Percentiles rank a stretch among this genome's conserved stretches.
These are phyloP conservation scores for Mycena leptocephala DNA, from an alignment of 768 basidiomycete genomes.

Conservation along the genomic window DNA sequence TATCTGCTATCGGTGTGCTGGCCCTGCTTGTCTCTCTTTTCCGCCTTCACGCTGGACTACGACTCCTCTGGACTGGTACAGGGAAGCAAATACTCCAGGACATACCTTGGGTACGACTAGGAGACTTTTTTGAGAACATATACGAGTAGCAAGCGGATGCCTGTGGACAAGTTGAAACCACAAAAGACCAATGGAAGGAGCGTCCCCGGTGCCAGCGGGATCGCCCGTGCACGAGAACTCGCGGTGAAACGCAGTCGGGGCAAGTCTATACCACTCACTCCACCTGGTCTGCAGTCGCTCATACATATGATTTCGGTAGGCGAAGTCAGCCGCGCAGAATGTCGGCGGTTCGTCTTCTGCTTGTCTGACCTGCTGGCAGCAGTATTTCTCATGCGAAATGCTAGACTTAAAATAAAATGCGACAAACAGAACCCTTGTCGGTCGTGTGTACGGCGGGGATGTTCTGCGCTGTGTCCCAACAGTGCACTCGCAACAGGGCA, in stretches of 20 bases:
- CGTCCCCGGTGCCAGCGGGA: too few relatives aligned
- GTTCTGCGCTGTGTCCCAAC: constrained; percentile 60
- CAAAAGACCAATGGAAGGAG: constrained; percentile 68
- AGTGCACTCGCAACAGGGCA: constrained; percentile 84
- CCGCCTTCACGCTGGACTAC: neutral
- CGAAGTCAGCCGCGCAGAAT: neutral
- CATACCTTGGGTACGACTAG: neutral
- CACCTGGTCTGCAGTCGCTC: neutral
- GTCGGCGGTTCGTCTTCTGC: neutral
- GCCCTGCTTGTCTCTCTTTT: neutral
- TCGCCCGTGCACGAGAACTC: constrained; percentile 73
- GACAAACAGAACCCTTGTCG: neutral
- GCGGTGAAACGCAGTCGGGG: constrained; percentile 84
- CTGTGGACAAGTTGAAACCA: constrained; percentile 62
- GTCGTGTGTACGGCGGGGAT: neutral
- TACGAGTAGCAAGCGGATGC: constrained; percentile 55
- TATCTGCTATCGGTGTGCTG: neutral
- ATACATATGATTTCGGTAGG: neutral
- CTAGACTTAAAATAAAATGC: neutral
- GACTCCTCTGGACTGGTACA: neutral
- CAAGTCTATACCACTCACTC: constrained; percentile 36
- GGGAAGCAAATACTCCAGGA: too few relatives aligned
- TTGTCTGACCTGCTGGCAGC: neutral
- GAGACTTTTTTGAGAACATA: neutral
- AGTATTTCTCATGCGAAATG: neutral